These are phyloP conservation scores for Botryotinia calthae DNA, from an alignment of 2,329 filamentous ascomycete species.

Conservation along the genomic window DNA sequence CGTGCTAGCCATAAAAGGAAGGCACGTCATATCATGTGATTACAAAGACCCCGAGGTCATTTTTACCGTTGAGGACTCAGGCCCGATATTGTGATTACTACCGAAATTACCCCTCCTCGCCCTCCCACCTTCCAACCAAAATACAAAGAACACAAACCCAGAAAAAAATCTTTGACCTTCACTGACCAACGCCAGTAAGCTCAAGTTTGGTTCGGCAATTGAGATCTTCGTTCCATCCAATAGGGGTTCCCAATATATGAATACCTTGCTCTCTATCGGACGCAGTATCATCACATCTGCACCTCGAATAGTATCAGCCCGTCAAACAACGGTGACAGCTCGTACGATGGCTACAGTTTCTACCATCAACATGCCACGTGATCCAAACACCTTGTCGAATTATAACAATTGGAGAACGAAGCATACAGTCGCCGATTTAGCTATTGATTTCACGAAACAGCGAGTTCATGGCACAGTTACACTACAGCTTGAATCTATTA, in stretches of 20 bases:
- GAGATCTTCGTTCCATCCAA: background rate
- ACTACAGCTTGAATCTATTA: constrained; percentile 74
- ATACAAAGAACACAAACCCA: background rate
- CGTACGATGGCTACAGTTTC: constrained; percentile 29
- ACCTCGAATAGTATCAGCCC: constrained; percentile 22
- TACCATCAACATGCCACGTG: constrained; percentile 48
- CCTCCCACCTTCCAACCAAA: constrained; percentile 4
- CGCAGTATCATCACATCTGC: constrained; percentile 25
- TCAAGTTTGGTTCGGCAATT: background rate
- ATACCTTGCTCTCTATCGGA: constrained; percentile 24
- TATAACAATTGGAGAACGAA: constrained; percentile 83
- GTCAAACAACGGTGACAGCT: constrained; percentile 22
- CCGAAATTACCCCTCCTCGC: no score
- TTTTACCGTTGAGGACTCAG: background rate
- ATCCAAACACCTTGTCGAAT: constrained; percentile 89
- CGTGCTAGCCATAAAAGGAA: background rate
- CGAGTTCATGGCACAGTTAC: constrained; percentile 73
- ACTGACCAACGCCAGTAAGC: constrained; percentile 7
- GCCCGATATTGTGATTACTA: constrained; percentile 1
- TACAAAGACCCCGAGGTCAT: background rate
- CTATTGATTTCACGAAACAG: constrained; percentile 80
- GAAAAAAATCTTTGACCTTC: constrained; percentile 16
- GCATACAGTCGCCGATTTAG: constrained; percentile 78
- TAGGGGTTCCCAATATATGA: constrained; percentile 10
- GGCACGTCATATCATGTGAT: background rate